Base-by-base conservation (phyloP, 345 rosid genomes). In the Eutrema yunnanense region DNA sequence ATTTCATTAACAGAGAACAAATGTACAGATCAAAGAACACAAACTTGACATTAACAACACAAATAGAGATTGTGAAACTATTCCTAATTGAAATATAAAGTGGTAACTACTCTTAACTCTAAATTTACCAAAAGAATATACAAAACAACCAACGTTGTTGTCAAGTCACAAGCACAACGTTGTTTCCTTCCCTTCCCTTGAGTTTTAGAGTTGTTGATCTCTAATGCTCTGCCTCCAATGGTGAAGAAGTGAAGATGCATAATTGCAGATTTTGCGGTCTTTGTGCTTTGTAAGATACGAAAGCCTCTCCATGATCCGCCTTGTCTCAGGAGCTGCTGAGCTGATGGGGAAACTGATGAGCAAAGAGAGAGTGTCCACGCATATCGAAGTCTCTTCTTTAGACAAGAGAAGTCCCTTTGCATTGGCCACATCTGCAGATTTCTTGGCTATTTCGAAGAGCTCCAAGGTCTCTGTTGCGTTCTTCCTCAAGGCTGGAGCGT, bases 191-290 rank as follows among this genome's bases (percentile, higher is more conserved):
- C 1, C 22, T 22, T 22, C 16, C 65, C 65, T 40, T 40, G 49
- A 40, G 64, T 22, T 59, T 10, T 11, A 22, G 8, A 3, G 52
- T 46, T 62, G 67, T 14, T 62, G 71, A 38, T 52, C 72, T 29
- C 7, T n/a, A 9, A 52, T 67, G 50, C 61, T 52, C 72, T 40
- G 51, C 0, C 52, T 67, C 72, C 72, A 67, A 30, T 54, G 72
- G 0, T 50, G 19, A 41, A 42, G 19, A 53, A 67, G 62, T 1
- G 41, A 3, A 3, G 32, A 6, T 29, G 72, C 72, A 0, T 53
- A 29, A 3, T 42, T 54, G 41, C 62, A 54, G 12, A 67, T 43
- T 41, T 67, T 54, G 52, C 62, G 62, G 19, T 54, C 53, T 42
- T 54, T 67, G 41, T 67, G 53, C 19, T 4, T 55, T 4, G 63